phyloP scores from a whole-genome alignment of 163 green algal genomes.

The Chlorella variabilis region DNA sequence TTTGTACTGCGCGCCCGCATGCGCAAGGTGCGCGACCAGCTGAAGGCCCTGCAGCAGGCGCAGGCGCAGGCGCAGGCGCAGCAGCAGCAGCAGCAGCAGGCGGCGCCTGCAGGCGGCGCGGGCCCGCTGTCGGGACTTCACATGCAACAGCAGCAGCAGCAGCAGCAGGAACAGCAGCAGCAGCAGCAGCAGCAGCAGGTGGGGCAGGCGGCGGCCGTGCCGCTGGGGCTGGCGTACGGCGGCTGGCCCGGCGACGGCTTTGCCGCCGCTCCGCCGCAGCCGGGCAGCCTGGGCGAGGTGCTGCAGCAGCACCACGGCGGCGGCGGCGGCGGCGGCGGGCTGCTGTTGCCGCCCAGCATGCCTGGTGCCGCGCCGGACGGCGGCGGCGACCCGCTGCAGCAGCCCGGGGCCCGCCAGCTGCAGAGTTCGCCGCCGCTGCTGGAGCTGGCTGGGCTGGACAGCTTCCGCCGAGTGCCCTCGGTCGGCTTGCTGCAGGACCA shows the following conservation, averaged over 20 bases:
- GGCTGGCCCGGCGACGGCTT: too few species aligned
- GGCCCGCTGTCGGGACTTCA: too few species aligned
- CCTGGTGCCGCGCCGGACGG: too few species aligned
- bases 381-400: too few species aligned
- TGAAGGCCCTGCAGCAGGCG: background rate
- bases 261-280: background rate
- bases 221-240: too few species aligned
- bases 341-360: too few species aligned
- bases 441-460: background rate
- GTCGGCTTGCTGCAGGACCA: background rate
- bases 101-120: too few species aligned
- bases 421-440: background rate
- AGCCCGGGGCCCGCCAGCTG: too few species aligned
- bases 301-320: background rate
- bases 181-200: too few species aligned
- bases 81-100: background rate
- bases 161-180: background rate
- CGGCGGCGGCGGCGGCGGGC: too few species aligned
- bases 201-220: too few species aligned
- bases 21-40: slow-evolving; percentile 17
- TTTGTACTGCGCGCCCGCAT: slow-evolving; percentile 28
- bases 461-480: background rate
- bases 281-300: background rate
- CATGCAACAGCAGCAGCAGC: too few species aligned
- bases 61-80: background rate